Evolutionary conservation across 192 early-diverging fungal genomes (phyloP), one percentile per base, ranked within the genome.

Genomic region (Coemansia guatemalensis): DNA sequence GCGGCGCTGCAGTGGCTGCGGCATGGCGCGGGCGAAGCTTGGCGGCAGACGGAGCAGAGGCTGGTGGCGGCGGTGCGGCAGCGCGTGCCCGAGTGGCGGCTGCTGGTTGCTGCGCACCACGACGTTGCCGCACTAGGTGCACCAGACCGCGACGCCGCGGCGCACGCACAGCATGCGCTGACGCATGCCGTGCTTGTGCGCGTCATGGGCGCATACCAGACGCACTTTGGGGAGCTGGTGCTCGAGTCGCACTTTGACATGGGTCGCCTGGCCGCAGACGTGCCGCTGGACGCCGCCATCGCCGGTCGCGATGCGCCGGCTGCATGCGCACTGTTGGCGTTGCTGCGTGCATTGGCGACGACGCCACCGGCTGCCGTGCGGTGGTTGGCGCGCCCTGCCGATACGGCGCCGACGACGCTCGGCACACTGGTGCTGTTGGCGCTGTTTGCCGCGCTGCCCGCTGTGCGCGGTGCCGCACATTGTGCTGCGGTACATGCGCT

Each of bases 151-250:
- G 26, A 49, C 18, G 30, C 58, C 6, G 26, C 23, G 1, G 53
- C 26, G 2, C 8, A 48, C 5, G 41, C 53, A 20, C 70, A 65
- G 27, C 68, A 58, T 6, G 65, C 65, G 11, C 35, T 81, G 53
- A 29, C 74, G 23, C 29, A 54, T 54, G 64, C 58, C n/a, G 71
- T 64, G 18, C 35, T 81, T 48, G 64, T 75, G 73, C 69, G 73
- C n/a, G 69, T 81, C 41, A 65, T 75, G 24, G 24, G 58, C 35
- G 78, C 69, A 5, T 75, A 75, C 63, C 78, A 81, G 63, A 22
- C 47, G 41, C 69, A 81, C 35, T 81, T 81, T 50, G 49, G 57
- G 33, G 69, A 68, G 47, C 54, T 72, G 11, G 60, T 75, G 0
- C 20, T 69, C 0, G 78, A 75, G 41, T 33, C 65, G 32, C 66